Evolutionary conservation across 2,329 filamentous ascomycete genomes (phyloP).

Genomic region (Thielaviopsis cerberus): DNA sequence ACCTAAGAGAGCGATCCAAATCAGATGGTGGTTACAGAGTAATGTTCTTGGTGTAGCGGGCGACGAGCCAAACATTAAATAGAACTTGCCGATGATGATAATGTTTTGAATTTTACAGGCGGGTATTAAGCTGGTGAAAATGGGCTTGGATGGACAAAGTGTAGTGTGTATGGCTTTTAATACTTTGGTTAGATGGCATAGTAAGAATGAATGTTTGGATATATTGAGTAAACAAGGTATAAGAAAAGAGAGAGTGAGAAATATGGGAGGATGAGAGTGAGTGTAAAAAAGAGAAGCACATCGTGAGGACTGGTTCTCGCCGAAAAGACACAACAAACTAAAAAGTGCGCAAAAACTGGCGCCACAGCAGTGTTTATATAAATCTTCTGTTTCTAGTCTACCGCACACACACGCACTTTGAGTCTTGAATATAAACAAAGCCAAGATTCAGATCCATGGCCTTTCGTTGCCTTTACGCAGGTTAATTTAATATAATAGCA

Average conservation of each 20-base stretch:
- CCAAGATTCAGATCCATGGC: not conserved
- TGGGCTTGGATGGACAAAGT: slow-evolving; percentile 4
- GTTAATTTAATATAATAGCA: not conserved
- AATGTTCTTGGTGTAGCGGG: not conserved
- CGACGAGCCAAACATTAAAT: not conserved
- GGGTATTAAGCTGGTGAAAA: slow-evolving; percentile 4
- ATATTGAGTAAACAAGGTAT: slow-evolving; percentile 2
- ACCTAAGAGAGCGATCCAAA: not conserved
- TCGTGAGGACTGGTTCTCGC: too few relatives aligned
- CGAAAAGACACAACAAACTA: slow-evolving; percentile 3
- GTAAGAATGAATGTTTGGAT: not conserved
- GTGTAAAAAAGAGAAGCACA: too few relatives aligned
- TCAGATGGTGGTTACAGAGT: not conserved
- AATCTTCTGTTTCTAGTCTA: not conserved
- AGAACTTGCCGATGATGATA: not conserved
- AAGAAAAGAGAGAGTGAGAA: not conserved
- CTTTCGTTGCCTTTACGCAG: too few relatives aligned
- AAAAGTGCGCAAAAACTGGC: not conserved
- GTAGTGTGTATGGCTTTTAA: not conserved
- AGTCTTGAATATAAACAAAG: not conserved
- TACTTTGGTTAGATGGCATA: not conserved
- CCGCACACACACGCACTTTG: not conserved
- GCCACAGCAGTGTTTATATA: not conserved
- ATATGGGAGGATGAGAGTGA: not conserved
- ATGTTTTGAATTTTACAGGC: not conserved